Conservation (phyloP, 2,329 filamentous ascomycete species). For the Sporothrix inflata region DNA sequence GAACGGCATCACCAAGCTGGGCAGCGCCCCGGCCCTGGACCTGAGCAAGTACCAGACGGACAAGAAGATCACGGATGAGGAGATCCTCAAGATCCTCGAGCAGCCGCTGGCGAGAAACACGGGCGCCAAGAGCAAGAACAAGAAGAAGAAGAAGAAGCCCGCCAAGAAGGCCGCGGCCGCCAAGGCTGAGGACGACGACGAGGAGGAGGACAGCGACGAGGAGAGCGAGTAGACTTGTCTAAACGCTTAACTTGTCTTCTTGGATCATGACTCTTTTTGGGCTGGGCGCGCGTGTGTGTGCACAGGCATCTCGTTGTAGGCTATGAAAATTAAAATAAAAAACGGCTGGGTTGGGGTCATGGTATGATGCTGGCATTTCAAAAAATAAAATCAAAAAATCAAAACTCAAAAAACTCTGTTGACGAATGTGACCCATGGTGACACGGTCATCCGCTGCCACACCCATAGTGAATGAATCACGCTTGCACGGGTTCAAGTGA, state of each 20-base stretch:
- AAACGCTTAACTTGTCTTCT: not conserved
- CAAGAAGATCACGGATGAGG: constrained; percentile 97
- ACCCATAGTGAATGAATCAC: not conserved
- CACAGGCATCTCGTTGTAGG: constrained; percentile 3
- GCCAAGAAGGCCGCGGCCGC: constrained; percentile 47
- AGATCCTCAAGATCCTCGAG: constrained; percentile 92
- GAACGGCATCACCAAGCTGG: constrained; percentile 89
- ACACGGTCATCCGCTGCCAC: not conserved
- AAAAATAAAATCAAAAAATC: not conserved
- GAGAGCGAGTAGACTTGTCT: constrained; percentile 32
- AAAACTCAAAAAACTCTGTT: not conserved
- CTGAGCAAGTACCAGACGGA: constrained; percentile 85
- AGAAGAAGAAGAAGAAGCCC: constrained; percentile 73
- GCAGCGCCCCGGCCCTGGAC: constrained; percentile 75
- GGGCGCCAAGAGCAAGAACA: constrained; percentile 85
- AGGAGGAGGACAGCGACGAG: constrained; percentile 45
- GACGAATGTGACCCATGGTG: not conserved
- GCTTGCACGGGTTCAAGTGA: not conserved
- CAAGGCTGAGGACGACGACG: constrained; percentile 41
- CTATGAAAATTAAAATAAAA: constrained; percentile 9
- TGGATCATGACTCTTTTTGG: constrained; percentile 4
- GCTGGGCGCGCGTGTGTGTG: not conserved
- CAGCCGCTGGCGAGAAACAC: constrained; percentile 84
- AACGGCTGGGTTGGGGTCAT: constrained; percentile 13
- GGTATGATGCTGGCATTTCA: constrained; percentile 1